Evolutionary conservation across 108 stramenopile species (phyloP), one percentile per base, ranked within the genome.

Genomic region (Licmophora abbreviata): DNA sequence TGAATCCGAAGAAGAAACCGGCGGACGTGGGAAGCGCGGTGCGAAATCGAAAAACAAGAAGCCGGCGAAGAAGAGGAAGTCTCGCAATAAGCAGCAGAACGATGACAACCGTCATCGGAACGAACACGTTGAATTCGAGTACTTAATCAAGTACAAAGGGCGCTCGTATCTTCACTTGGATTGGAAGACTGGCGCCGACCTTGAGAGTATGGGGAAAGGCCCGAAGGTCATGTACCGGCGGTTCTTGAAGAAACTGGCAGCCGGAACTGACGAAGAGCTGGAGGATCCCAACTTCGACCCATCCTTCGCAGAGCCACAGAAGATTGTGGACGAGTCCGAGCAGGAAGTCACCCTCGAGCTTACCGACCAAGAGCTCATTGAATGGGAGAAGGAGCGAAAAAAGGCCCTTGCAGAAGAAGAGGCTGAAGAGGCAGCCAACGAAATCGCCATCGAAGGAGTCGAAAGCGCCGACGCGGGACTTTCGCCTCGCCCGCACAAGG

Each of bases 141-240:
- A 94, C 61, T 70, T 95, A 15, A 68, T 97, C 51, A 97, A 97
- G 58, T 97, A 85, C 81, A 92, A 88, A 68, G 92, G 92, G 32
- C 71, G 79, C 6, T 94, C 93, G 0, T 93, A 96, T 70, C 68
- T 92, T 26, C 95, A 95, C 56, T 69, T 93, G 32, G 76, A 83
- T 41, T 94, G 91, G 88, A 82, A 84, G 41, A 61, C 78, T 4
- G 89, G 88, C 3, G 73, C 76, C 9, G 89, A 93, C 48, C 49
- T 95, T 30, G 88, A 89, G 57, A 75, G 69, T 44, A 89, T 89
- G 87, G 81, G 77, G 61, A 84, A 84, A 55, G 73, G 71, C 3
- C 87, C 88, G 48, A 95, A 92, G 66, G 76, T 66, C 22, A 72
- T 88, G 1, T 87, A 92, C 56, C 75, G 84, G 22, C 79, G 94